These are phyloP conservation scores for Apiospora malaysiana DNA, from an alignment of 2,329 filamentous ascomycete genomes.

Conservation along the genomic window DNA sequence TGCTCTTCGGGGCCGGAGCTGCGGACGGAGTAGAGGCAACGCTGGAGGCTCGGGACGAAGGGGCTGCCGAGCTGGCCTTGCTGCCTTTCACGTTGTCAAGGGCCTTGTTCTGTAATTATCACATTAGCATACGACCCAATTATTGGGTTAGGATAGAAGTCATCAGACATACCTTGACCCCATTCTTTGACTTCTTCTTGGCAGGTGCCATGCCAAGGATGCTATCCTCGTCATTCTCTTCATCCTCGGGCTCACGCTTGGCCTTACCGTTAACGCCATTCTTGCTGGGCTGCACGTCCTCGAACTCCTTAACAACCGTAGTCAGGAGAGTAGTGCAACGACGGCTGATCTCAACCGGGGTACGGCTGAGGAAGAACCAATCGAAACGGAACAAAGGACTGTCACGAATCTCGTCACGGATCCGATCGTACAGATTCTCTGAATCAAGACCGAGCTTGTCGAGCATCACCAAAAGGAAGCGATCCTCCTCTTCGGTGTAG, in stretches of 20 bases:
- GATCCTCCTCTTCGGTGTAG: conserved; percentile 97
- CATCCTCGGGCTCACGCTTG: conserved; percentile 79
- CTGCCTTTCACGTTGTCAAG: conserved; percentile 86
- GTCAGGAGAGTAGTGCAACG: conserved; percentile 94
- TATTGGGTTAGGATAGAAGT: conserved; percentile 26
- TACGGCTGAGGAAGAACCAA: conserved; percentile 98
- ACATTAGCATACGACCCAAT: conserved; percentile 19
- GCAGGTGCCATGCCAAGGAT: conserved; percentile 81
- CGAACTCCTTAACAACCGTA: conserved; percentile 94
- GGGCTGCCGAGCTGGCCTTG: conserved; percentile 77
- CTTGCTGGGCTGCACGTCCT: conserved; percentile 63
- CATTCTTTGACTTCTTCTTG: conserved; percentile 93
- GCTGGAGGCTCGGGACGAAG: conserved; percentile 81
- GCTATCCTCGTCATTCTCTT: conserved; percentile 83
- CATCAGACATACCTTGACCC: conserved; percentile 73
- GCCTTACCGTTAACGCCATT: conserved; percentile 71
- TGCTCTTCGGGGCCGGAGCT: conserved; percentile 48
- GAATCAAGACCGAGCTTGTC: conserved; percentile 92
- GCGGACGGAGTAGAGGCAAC: conserved; percentile 76
- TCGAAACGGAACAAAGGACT: conserved; percentile 96
- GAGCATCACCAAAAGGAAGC: conserved; percentile 91
- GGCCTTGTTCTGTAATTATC: conserved; percentile 77
- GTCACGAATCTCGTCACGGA: conserved; percentile 96
- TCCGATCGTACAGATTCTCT: conserved; percentile 88
- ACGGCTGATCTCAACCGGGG: conserved; percentile 88